These are phyloP conservation scores for Moniliophthora roreri DNA, from an alignment of 1,284 basidiomycete species.

Conservation along the genomic window DNA sequence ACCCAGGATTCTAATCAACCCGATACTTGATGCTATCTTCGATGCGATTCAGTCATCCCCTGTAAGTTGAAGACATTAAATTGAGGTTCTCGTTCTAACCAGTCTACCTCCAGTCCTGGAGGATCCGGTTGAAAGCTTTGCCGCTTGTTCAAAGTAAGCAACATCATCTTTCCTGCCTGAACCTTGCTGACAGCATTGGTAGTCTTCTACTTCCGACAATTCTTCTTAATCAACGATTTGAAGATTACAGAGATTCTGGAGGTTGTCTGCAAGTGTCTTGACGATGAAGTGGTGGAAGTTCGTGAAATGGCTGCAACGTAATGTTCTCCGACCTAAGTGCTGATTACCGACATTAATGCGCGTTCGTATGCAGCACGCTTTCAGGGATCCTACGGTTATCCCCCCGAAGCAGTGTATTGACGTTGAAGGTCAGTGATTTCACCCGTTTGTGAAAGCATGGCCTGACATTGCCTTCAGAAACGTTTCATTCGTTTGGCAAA, in stretches of 20 bases:
- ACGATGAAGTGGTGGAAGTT: conserved; percentile 75
- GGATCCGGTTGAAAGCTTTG: conserved; percentile 67
- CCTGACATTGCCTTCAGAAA: conserved; percentile 37
- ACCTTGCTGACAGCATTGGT: conserved; percentile 3
- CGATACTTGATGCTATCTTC: conserved; percentile 64
- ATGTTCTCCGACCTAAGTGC: no score
- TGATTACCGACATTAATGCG: conserved; percentile 7
- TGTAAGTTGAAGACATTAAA: conserved; percentile 35
- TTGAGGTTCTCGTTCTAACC: not conserved
- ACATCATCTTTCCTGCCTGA: conserved; percentile 5
- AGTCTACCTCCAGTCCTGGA: conserved; percentile 56
- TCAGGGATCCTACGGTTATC: conserved; percentile 81
- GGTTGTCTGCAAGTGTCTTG: conserved; percentile 68
- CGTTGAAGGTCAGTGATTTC: conserved; percentile 50
- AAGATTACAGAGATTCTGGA: conserved; percentile 70
- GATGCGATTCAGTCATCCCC: conserved; percentile 65
- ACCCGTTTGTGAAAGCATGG: conserved; percentile 3
- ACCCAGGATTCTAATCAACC: conserved; percentile 55
- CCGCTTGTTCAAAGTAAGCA: conserved; percentile 71
- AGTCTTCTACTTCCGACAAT: conserved; percentile 78
- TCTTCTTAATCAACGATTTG: conserved; percentile 59
- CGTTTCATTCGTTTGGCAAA: conserved; percentile 69
- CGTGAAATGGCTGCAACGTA: conserved; percentile 76
- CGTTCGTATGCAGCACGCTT: conserved; percentile 53
- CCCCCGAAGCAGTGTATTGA: conserved; percentile 71